Percentiles rank a stretch among this genome's conserved stretches.
Conservation (phyloP, 2,329 filamentous ascomycete genomes). For the Phyllosticta ampelicida region DNA sequence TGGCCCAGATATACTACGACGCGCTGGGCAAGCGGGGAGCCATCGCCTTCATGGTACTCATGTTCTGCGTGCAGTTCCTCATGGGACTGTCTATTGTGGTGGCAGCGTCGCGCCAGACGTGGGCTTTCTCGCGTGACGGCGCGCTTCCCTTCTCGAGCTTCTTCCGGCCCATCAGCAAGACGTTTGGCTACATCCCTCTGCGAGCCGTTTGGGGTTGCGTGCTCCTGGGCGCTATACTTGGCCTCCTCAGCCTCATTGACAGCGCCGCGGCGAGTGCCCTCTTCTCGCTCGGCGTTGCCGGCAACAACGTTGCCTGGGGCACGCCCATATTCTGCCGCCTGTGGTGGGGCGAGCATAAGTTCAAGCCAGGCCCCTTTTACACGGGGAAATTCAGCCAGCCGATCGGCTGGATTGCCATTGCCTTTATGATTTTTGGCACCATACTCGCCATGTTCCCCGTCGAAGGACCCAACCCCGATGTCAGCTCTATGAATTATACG, state of each 20-base stretch:
- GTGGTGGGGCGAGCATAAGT: conserved; percentile 47
- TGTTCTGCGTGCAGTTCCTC: conserved; percentile 52
- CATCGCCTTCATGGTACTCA: conserved; percentile 46
- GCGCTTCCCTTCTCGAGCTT: conserved; percentile 50
- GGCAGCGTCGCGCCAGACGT: conserved; percentile 49
- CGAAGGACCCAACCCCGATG: conserved; percentile 42
- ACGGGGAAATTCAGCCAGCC: conserved; percentile 44
- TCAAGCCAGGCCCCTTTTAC: conserved; percentile 49
- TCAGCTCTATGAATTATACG: conserved; percentile 50
- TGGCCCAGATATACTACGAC: conserved; percentile 52
- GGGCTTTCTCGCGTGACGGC: conserved; percentile 53
- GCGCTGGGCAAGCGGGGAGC: conserved; percentile 49
- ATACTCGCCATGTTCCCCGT: conserved; percentile 49
- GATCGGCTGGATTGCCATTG: conserved; percentile 43
- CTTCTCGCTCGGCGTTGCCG: conserved; percentile 49
- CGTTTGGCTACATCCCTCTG: conserved; percentile 47
- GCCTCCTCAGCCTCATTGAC: conserved; percentile 48
- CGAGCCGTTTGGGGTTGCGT: conserved; percentile 46
- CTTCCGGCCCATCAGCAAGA: conserved; percentile 45
- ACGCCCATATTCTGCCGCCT: conserved; percentile 48
- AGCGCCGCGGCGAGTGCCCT: conserved; percentile 47
- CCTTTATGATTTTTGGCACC: conserved; percentile 47
- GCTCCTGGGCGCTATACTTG: conserved; percentile 41
- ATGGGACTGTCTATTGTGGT: conserved; percentile 50
- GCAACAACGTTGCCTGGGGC: conserved; percentile 51